phyloP scores from a whole-genome alignment of 768 basidiomycete species.

The Leccinum boreale region DNA sequence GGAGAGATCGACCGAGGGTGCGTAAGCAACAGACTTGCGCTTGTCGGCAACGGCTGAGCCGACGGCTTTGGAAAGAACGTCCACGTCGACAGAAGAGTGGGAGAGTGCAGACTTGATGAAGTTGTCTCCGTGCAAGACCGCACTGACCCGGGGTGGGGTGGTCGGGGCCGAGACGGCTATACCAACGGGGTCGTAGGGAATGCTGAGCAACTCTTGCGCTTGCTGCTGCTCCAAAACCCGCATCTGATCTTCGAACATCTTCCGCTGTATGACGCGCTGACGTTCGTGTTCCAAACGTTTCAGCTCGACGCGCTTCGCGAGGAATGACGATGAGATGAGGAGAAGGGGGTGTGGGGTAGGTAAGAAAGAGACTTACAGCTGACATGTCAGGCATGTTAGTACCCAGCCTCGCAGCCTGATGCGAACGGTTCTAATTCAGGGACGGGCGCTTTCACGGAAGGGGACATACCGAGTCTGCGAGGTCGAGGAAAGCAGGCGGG shows the following conservation, averaged over 20 bases:
- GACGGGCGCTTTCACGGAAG: constrained; percentile 8
- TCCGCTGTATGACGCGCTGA: constrained; percentile 81
- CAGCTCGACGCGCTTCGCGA: constrained; percentile 73
- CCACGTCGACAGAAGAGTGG: constrained; percentile 55
- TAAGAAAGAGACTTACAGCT: constrained; percentile 53
- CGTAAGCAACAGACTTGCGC: constrained; percentile 84
- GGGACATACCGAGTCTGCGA: constrained; percentile 82
- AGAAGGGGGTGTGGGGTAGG: neutral
- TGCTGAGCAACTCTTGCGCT: constrained; percentile 74
- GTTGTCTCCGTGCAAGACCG: constrained; percentile 60
- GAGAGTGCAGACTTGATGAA: constrained; percentile 42
- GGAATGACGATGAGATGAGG: constrained; percentile 6
- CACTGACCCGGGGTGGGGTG: constrained; percentile 78
- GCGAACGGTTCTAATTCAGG: constrained; percentile 2
- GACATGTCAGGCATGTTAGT: constrained; percentile 86
- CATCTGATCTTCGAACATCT: constrained; percentile 97
- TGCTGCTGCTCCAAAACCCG: constrained; percentile 89
- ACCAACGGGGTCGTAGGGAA: constrained; percentile 63
- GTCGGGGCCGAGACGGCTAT: constrained; percentile 88
- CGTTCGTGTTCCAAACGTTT: constrained; percentile 86
- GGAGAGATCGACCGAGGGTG: constrained; percentile 71
- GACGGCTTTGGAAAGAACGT: constrained; percentile 65
- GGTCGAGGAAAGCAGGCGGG: constrained; percentile 89
- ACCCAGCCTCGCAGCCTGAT: constrained; percentile 76
- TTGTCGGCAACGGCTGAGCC: constrained; percentile 68